Base-by-base conservation (phyloP, 441 rosid species). In the Pelargonium myrrhifolium region DNA sequence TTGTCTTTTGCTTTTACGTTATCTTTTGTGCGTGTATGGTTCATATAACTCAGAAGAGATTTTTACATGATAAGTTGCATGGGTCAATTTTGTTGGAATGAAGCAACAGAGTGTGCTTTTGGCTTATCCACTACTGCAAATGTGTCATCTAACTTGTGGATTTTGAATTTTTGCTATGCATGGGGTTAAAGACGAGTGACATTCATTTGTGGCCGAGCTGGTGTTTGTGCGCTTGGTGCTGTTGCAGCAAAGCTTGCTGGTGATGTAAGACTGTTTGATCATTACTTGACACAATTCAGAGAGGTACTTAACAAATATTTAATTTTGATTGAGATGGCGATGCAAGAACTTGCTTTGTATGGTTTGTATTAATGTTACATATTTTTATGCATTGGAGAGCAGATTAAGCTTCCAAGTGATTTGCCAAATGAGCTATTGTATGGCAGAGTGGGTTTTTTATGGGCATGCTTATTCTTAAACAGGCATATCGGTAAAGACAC, bases 191-290 rank as follows among this genome's bases (percentile, higher is more conserved):
- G 91, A 67, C 82, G 67, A 42, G 85, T 84, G 71, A 82, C 89
- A 5, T 86, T 86, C 68, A 77, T 86, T 63, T 85, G 89, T 51
- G 91, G 91, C 18, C 73, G 71, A 20, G 86, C 91, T 77, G 91
- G 94, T 61, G 87, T 88, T 66, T 85, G 66, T 80, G 89, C 91
- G 66, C 85, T 88, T 39, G 94, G 89, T 69, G 94, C 89, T 68
- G 89, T 83, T 28, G 62, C 74, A 53, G 89, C 94, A 58, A 85
- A 83, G 81, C 82, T 79, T 74, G 58, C 83, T 24, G 84, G 89
- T 76, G 86, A 83, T 63, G 74, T 76, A 66, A 72, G 74, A 73
- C 77, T 82, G 68, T 68, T 82, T 63, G 71, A 79, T 68, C 66
- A 2, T 67, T 86, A 81, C 78, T 72, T 88, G 61, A 69, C 68